phyloP scores from a whole-genome alignment of 2,329 filamentous ascomycete genomes.

The Fusarium subtropicale region DNA sequence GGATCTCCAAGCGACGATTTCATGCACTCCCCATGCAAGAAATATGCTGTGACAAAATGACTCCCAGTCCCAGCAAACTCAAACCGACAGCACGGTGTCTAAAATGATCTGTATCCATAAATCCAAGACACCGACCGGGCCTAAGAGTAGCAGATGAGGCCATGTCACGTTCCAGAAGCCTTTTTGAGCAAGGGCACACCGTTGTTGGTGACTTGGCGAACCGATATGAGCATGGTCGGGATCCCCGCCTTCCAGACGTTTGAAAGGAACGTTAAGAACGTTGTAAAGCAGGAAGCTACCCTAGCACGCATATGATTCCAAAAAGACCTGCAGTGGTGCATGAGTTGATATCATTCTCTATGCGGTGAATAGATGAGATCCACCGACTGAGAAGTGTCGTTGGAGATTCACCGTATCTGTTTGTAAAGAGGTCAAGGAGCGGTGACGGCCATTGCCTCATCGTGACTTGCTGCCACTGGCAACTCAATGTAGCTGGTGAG shows the following conservation, averaged over 20 bases:
- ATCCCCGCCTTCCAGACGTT: constrained; percentile 4
- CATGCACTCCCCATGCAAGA: constrained; percentile 40
- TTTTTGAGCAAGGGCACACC: constrained; percentile 28
- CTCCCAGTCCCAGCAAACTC: constrained; percentile 11
- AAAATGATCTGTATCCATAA: constrained; percentile 11
- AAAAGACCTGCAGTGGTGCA: constrained; percentile 2
- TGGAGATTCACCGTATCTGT: constrained; percentile 27
- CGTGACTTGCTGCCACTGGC: constrained; percentile 11
- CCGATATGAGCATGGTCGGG: constrained; percentile 1
- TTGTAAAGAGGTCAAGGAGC: constrained; percentile 29
- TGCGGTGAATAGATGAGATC: constrained; percentile 11
- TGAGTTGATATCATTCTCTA: constrained; percentile 7
- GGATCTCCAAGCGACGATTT: constrained; percentile 8
- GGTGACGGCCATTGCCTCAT: constrained; percentile 35
- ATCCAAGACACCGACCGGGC: constrained; percentile 5
- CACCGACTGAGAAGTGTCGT: constrained; percentile 5
- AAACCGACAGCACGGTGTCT: constrained; percentile 18
- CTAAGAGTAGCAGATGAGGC: constrained; percentile 40
- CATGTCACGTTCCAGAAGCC: constrained; percentile 45
- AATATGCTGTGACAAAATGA: constrained; percentile 30
- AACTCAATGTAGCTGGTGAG: neutral
- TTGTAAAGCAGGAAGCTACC: constrained; percentile 3
- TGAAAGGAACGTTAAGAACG: neutral
- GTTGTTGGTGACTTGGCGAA: constrained; percentile 11
- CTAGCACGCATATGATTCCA: neutral